Evolutionary conservation across 2,329 filamentous ascomycete species (phyloP).

Genomic region (Claviceps pusilla): DNA sequence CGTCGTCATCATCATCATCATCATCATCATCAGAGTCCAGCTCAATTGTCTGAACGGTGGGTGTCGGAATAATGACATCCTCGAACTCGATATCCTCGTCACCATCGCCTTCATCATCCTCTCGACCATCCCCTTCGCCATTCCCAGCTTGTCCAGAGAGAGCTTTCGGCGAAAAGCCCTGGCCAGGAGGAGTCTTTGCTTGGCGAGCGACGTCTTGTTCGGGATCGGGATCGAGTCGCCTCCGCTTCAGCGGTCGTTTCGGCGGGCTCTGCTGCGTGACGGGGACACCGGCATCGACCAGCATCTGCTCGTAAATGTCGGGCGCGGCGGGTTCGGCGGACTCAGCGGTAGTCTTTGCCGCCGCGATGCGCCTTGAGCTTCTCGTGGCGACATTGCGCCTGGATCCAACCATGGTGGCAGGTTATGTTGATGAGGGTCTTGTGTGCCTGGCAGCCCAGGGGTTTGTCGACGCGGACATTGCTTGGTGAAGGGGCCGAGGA

Average conservation of each 20-base stretch:
- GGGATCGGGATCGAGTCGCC: slow-evolving; percentile 13
- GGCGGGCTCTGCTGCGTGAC: slow-evolving; percentile 12
- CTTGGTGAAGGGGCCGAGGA: neutral
- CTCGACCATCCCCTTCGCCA: slow-evolving; percentile 7
- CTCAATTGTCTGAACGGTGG: slow-evolving; percentile 36
- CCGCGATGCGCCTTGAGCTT: slow-evolving; percentile 8
- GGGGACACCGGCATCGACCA: slow-evolving; percentile 31
- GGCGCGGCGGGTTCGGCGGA: slow-evolving; percentile 18
- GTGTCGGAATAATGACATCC: slow-evolving; percentile 32
- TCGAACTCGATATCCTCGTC: slow-evolving; percentile 34
- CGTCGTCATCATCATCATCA: slow-evolving; percentile 24
- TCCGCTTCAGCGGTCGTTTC: slow-evolving; percentile 27
- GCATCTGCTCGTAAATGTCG: slow-evolving; percentile 33
- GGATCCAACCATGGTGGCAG: slow-evolving; percentile 17
- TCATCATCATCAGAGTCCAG: slow-evolving; percentile 33
- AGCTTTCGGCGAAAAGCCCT: neutral
- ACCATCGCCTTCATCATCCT: slow-evolving; percentile 15
- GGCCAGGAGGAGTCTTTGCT: neutral
- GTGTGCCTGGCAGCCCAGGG: neutral
- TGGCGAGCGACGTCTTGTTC: neutral
- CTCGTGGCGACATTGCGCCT: slow-evolving; percentile 15
- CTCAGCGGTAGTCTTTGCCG: slow-evolving; percentile 9
- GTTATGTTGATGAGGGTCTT: neutral
- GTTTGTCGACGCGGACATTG: neutral
- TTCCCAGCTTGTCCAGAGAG: slow-evolving; percentile 7